Evolutionary conservation across 2,329 filamentous ascomycete genomes (phyloP), one percentile per base, ranked within the genome.

Genomic region (Botrytis fragariae): DNA sequence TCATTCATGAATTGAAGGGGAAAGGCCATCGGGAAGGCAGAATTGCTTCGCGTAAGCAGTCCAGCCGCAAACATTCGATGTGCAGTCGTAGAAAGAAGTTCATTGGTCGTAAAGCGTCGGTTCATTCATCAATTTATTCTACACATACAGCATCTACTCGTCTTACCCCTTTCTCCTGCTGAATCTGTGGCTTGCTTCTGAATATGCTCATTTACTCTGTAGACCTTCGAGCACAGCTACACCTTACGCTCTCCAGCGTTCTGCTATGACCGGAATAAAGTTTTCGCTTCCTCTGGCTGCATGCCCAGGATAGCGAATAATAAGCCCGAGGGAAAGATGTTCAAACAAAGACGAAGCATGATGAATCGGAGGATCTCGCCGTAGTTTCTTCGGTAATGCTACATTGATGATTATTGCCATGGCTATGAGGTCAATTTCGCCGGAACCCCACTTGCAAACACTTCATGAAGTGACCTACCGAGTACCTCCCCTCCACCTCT

Each of bases 301-400:
- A 67, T 32, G 48, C 18, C 37, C 45, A 72, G 20, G 51, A 44
- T 16, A n/a, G 14, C 32, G 54, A 60, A 70, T 70, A 37, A 61
- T 70, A 37, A 61, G 68, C 37, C 65, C 65, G 65, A 68, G 35
- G 18, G n/a, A n/a, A 20, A 20, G 6, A 59, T 18, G 44, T 67
- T 37, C 18, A 25, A 61, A 67, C 25, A 18, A 72, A 71, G 69
- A 35, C 20, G 69, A 32, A 10, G n/a, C 35, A 57, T 42, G 51
- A 32, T 57, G 35, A 35, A 42, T 72, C 69, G 61, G 69, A 54
- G 60, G 45, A 72, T 57, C 69, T 72, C 69, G 69, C 69, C 69
- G 69, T 72, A 22, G 60, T 67, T 59, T 72, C 61, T 72, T 72
- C 69, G 69, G 61, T 32, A 67, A 37, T 67, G n/a, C 12, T 5